Conservation (phyloP, 225 moss, liverwort and hornwort species). For the Thuidium tamariscinum region DNA sequence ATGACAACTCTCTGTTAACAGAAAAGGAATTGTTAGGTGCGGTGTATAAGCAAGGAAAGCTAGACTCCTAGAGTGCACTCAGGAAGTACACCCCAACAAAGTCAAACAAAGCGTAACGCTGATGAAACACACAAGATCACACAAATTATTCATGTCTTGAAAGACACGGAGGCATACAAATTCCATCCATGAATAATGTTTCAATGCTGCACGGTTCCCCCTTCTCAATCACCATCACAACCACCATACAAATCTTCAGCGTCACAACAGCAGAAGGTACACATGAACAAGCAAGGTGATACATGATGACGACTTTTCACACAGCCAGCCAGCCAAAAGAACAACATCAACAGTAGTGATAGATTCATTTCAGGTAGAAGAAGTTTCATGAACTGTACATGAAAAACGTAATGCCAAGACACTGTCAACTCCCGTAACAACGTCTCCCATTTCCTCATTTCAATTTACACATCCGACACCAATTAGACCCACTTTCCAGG, state of each 20-base stretch:
- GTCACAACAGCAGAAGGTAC: neutral
- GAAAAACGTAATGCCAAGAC: neutral
- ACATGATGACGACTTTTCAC: neutral
- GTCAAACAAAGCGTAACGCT: neutral
- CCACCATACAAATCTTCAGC: neutral
- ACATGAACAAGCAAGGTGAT: neutral
- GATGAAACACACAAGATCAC: neutral
- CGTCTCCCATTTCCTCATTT: neutral
- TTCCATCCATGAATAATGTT: neutral
- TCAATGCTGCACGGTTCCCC: neutral
- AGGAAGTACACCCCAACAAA: neutral
- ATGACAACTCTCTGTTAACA: neutral
- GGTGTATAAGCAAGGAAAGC: neutral
- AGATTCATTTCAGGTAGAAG: neutral
- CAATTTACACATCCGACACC: constrained; percentile 16
- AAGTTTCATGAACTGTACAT: neutral
- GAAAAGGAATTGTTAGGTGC: neutral
- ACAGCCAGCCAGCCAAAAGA: neutral
- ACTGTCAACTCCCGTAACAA: neutral
- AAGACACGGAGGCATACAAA: neutral
- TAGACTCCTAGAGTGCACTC: neutral
- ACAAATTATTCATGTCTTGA: neutral
- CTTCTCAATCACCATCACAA: neutral
- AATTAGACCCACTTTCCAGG: neutral
- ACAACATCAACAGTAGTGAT: neutral